A percentile compares a stretch with the other conserved stretches of the same genome.
phyloP scores from a whole-genome alignment of 306 rosid genomes.

The Astragalus glycyphyllos region DNA sequence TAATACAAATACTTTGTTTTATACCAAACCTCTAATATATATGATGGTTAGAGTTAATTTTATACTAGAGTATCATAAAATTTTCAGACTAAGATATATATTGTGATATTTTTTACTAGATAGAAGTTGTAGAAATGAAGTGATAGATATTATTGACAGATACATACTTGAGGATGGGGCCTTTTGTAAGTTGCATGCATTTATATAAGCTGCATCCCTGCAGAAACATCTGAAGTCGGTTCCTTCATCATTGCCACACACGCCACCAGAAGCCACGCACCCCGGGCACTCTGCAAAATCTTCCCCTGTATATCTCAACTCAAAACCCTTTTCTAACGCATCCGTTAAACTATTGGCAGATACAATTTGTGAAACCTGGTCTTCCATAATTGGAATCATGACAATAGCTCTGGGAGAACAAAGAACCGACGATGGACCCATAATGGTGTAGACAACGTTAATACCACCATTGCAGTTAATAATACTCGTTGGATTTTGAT shows the following conservation, averaged over 20 bases:
- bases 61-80: too few species aligned
- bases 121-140: background rate
- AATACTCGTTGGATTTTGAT: rapidly evolving
- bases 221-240: slow-evolving; percentile 44
- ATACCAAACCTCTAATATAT: background rate
- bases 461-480: rapidly evolving
- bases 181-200: background rate
- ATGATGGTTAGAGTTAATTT: background rate
- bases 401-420: background rate
- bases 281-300: background rate
- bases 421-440: rapidly evolving
- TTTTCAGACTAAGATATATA: too few species aligned
- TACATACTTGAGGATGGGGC: background rate
- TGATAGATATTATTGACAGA: slow-evolving; percentile 16
- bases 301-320: background rate
- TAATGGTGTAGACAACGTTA: background rate
- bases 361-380: background rate
- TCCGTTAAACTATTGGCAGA: too few species aligned
- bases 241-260: slow-evolving; percentile 19
- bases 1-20: too few species aligned
- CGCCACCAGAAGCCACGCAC: slow-evolving; percentile 31
- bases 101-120: background rate
- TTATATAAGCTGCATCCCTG: background rate
- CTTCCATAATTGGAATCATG: background rate
- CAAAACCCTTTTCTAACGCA: too few species aligned